These are phyloP conservation scores for Benincasa hispida DNA, from an alignment of 306 rosid species.

Conservation along the genomic window DNA sequence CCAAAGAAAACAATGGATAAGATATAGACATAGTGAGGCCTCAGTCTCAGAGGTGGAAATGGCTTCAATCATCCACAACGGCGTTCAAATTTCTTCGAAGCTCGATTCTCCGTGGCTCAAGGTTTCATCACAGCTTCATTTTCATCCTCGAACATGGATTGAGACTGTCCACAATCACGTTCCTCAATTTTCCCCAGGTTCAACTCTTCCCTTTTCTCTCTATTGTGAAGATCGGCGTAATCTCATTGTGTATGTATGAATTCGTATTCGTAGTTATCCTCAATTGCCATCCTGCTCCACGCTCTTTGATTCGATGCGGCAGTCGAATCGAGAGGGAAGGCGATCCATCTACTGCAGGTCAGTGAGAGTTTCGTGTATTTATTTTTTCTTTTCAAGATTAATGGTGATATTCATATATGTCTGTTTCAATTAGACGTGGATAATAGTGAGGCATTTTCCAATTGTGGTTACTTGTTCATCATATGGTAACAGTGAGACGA, in stretches of 20 bases:
- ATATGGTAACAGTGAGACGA: conserved; percentile 6
- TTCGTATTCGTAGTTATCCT: conserved; percentile 27
- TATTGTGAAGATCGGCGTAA: neutral
- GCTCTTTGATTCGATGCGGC: conserved; percentile 22
- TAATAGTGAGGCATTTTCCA: neutral
- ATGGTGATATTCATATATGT: neutral
- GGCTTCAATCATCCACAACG: conserved; percentile 45
- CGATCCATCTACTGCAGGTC: conserved; percentile 42
- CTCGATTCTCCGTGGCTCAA: conserved; percentile 7
- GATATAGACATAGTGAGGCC: neutral
- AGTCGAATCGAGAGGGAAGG: conserved; percentile 38
- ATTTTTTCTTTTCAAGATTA: neutral
- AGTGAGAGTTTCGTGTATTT: neutral
- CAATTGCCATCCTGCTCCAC: conserved; percentile 19
- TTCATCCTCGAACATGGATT: conserved; percentile 25
- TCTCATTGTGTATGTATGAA: conserved; percentile 2
- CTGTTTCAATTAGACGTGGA: neutral
- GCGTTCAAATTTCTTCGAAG: conserved; percentile 26
- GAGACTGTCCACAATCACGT: conserved; percentile 15
- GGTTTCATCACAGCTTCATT: conserved; percentile 16
- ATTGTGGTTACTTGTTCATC: neutral
- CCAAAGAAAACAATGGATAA: neutral
- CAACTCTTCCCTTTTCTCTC: neutral
- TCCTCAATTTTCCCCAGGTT: conserved; percentile 32
- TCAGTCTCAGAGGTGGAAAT: conserved; percentile 33